Evolutionary conservation across 1,139 yeast species (phyloP).

Genomic region (Petasospora rhodanensis): DNA sequence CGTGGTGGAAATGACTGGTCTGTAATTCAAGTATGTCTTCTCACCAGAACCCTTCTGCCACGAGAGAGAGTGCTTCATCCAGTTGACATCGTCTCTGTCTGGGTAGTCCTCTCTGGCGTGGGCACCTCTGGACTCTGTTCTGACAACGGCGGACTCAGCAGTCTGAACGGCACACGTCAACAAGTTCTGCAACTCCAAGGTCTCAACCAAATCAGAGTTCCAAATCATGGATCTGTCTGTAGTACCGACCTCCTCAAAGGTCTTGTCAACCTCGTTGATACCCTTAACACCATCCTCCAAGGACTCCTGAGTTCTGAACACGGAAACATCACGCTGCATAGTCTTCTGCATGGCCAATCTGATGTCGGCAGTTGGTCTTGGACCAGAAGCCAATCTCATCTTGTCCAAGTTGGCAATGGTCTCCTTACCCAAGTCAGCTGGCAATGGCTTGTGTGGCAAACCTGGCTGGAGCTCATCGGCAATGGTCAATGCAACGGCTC

Average conservation of each 20-base stretch:
- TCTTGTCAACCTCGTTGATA: slow-evolving; percentile 69
- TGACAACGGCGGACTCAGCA: slow-evolving; percentile 88
- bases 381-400: slow-evolving; percentile 81
- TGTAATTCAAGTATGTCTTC: slow-evolving; percentile 72
- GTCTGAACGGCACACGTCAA: slow-evolving; percentile 97
- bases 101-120: slow-evolving; percentile 99
- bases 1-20: slow-evolving; percentile 79
- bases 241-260: slow-evolving; percentile 72
- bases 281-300: slow-evolving; percentile 88
- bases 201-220: slow-evolving; percentile 96
- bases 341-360: slow-evolving; percentile 91
- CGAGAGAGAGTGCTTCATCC: slow-evolving; percentile 98
- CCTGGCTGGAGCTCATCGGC: slow-evolving; percentile 84
- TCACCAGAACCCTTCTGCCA: slow-evolving; percentile 80
- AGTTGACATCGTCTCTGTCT: slow-evolving; percentile 88
- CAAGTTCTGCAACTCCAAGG: slow-evolving; percentile 93
- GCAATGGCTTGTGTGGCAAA: slow-evolving; percentile 71
- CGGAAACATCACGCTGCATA: slow-evolving; percentile 97
- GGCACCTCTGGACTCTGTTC: slow-evolving; percentile 98
- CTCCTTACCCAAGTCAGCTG: slow-evolving; percentile 84
- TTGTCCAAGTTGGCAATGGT: slow-evolving; percentile 88
- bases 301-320: slow-evolving; percentile 90
- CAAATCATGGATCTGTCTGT: slow-evolving; percentile 98
- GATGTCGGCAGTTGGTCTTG: slow-evolving; percentile 78
- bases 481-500: slow-evolving; percentile 95